Evolutionary conservation across 2,329 filamentous ascomycete genomes (phyloP), one percentile per base, ranked within the genome.

Genomic region (Pseudogymnoascus sp.): DNA sequence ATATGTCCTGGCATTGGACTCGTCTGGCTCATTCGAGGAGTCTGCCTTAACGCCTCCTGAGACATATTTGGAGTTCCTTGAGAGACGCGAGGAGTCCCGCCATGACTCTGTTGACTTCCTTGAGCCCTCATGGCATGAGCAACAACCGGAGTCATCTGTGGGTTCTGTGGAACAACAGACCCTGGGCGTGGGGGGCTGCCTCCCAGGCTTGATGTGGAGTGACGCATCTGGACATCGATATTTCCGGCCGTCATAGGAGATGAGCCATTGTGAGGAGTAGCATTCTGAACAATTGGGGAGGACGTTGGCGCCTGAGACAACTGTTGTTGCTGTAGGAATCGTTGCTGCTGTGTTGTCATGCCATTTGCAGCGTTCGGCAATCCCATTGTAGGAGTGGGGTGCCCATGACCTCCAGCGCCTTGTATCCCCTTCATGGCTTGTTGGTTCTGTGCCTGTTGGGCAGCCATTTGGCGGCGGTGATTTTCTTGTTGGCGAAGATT

Each of bases 31-130:
- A 86, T 84, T 62, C 84, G 81, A 50, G 85, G 85, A 9, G 84
- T 87, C 11, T 80, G 77, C 13, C 37, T 59, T 31, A 59, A 37
- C 9, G 76, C 73, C 69, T 78, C 73, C 62, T 85, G 82, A 10
- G 75, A 67, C 71, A 86, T 81, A 63, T 82, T 84, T 1, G 85
- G 85, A 1, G 85, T 88, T 11, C 81, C 78, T 64, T 79, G 79
- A 5, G 80, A 81, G 74, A 87, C 82, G 10, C 83, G 79, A 26
- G 85, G 85, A 8, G 85, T 87, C n/a, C 80, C 81, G 2, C 82
- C 78, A 71, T 87, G 84, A 66, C 85, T 87, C 68, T 87, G 84
- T 68, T 88, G 85, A 68, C 84, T 87, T 62, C 83, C 82, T 64
- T 84, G 80, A 17, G 82, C 78, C 61, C 82, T 84, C 84, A 87